Evolutionary conservation across 1,284 basidiomycete genomes (phyloP).

Genomic region (Apiotrichum porosum): DNA sequence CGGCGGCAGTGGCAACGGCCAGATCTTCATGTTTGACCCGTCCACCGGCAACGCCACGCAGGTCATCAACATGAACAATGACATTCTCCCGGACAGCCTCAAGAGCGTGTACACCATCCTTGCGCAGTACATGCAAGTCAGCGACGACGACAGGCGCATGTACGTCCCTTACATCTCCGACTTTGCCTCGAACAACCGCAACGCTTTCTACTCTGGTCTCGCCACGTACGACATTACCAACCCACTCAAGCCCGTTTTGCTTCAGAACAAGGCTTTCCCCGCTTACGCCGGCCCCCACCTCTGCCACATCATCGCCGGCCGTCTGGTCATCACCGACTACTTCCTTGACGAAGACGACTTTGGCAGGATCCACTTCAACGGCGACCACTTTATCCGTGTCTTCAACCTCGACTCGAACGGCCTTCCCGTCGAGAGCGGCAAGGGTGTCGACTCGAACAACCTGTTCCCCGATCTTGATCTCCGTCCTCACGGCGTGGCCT

Average conservation of each 20-base stretch:
- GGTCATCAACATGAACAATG: conserved; percentile 10
- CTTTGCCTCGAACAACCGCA: conserved; percentile 1
- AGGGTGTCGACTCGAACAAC: conserved; percentile 8
- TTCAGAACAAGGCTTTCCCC: conserved; percentile 10
- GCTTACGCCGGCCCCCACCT: conserved; percentile 15
- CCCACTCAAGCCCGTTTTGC: conserved; percentile 1
- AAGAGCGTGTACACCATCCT: conserved; percentile 7
- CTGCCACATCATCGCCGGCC: conserved; percentile 8
- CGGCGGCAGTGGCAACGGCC: conserved; percentile 14
- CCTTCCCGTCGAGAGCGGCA: conserved; percentile 6
- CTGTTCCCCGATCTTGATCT: conserved; percentile 7
- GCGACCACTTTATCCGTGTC: conserved; percentile 14
- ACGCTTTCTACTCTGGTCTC: conserved; percentile 12
- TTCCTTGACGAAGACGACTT: conserved; percentile 17
- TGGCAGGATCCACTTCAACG: conserved; percentile 16
- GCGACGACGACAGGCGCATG: conserved; percentile 11
- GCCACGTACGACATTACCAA: conserved; percentile 9
- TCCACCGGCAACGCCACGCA: not conserved
- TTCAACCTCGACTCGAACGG: conserved; percentile 7
- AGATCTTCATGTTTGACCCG: conserved; percentile 12
- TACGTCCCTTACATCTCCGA: conserved; percentile 11
- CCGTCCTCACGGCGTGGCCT: conserved; percentile 10
- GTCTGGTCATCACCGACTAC: conserved; percentile 13
- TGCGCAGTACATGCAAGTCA: conserved; percentile 15
- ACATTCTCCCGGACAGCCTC: conserved; percentile 1